Conservation (phyloP, 306 rosid species). For the Cucurbita argyrosperma region DNA sequence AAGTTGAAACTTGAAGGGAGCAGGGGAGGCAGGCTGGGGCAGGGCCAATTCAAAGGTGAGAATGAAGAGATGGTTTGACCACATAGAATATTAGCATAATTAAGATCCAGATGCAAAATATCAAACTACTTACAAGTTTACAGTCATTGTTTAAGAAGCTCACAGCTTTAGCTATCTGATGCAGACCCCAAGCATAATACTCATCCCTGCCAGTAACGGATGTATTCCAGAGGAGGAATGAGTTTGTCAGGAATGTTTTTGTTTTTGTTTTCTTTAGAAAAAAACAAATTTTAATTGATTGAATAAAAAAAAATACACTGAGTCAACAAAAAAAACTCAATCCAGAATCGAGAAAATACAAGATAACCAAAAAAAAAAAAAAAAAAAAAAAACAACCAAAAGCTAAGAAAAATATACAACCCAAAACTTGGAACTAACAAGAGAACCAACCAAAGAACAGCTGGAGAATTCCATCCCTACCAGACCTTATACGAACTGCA, state of each 20-base stretch:
- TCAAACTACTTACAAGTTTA: slow-evolving; percentile 40
- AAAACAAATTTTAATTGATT: not conserved
- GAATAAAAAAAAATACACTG: not conserved
- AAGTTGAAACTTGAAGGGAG: not conserved
- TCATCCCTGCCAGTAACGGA: slow-evolving; percentile 55
- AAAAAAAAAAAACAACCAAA: not conserved
- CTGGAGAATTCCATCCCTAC: not conserved
- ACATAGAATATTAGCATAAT: not conserved
- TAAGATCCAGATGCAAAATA: not conserved
- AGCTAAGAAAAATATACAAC: not conserved
- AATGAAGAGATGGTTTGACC: not conserved
- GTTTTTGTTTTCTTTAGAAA: not conserved
- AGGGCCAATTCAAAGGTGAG: not conserved
- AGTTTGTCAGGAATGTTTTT: not conserved
- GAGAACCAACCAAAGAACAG: not conserved
- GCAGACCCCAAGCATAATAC: slow-evolving; percentile 90
- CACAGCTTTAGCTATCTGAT: slow-evolving; percentile 91
- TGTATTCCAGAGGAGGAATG: not conserved
- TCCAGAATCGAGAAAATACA: not conserved
- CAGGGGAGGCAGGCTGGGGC: not conserved
- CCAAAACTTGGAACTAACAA: not conserved
- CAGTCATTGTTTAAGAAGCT: slow-evolving; percentile 97
- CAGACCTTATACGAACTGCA: not conserved
- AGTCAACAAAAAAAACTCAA: not conserved
- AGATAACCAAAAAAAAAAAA: not conserved